phyloP scores from a whole-genome alignment of 139 green algal species.

The Asterochloris erici region DNA sequence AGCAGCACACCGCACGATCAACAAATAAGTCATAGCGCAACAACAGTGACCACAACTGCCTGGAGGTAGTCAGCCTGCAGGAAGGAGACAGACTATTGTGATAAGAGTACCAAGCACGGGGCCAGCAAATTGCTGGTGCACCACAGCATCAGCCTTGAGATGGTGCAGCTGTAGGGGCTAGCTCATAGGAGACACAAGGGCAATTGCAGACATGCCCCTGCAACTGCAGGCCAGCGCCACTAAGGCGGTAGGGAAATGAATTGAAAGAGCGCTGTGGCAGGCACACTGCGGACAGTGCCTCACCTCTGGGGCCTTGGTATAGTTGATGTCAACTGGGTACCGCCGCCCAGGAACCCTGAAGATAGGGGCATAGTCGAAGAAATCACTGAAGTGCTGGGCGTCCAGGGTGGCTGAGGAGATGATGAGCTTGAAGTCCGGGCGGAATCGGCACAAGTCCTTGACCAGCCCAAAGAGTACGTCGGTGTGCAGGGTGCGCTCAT shows the following conservation, averaged over 20 bases:
- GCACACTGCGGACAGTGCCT: background rate
- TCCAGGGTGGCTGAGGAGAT: conserved; percentile 91
- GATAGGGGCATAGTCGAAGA: conserved; percentile 96
- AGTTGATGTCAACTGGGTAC: conserved; percentile 97
- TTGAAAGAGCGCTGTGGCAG: background rate
- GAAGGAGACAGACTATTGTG: too few relatives aligned
- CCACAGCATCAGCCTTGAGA: too few relatives aligned
- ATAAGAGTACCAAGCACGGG: too few relatives aligned
- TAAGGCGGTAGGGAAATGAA: too few relatives aligned
- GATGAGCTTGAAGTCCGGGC: conserved; percentile 95
- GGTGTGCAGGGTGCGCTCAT: conserved; percentile 96
- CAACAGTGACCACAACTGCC: conserved; percentile 67
- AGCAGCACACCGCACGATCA: background rate
- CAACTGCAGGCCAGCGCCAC: too few relatives aligned
- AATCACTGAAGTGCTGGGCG: conserved; percentile 91
- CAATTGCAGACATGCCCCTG: too few relatives aligned
- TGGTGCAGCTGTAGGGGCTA: too few relatives aligned
- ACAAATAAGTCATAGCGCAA: background rate
- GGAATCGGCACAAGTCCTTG: conserved; percentile 66
- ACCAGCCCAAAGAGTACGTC: conserved; percentile 95
- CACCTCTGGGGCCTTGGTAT: conserved; percentile 90
- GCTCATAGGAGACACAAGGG: too few relatives aligned
- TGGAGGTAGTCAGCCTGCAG: conserved; percentile 88
- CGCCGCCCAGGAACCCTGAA: conserved; percentile 83
- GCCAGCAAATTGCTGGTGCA: too few relatives aligned